These are phyloP conservation scores for Leccinum variicolor DNA, from an alignment of 768 basidiomycete genomes.

Conservation along the genomic window DNA sequence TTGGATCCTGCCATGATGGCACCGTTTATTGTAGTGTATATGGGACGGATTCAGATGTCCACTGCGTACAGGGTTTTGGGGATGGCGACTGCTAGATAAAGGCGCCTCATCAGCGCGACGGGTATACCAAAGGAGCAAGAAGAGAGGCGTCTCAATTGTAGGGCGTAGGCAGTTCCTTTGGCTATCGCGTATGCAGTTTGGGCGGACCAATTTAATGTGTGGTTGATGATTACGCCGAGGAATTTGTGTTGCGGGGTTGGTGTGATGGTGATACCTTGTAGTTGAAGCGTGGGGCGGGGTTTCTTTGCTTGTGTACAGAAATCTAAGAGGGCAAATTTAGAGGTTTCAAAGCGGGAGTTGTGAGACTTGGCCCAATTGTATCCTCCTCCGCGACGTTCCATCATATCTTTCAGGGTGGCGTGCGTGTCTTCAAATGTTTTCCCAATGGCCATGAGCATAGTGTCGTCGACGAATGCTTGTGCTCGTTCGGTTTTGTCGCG, in stretches of 20 bases:
- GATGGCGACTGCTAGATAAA: not conserved
- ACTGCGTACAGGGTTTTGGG: not conserved
- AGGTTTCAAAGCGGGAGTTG: not conserved
- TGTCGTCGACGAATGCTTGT: not conserved
- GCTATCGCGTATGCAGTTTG: not conserved
- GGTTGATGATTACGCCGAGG: not conserved
- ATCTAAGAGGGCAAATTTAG: not conserved
- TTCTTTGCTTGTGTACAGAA: not conserved
- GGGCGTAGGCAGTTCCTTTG: not conserved
- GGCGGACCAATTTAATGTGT: not conserved
- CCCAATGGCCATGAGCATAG: not conserved
- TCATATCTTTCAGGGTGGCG: not conserved
- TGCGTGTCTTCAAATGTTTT: not conserved
- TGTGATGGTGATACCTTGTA: not conserved
- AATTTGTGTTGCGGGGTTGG: not conserved
- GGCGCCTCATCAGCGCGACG: not conserved
- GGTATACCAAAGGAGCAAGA: not conserved
- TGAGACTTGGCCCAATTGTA: not conserved
- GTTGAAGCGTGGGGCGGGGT: not conserved
- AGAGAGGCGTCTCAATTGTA: not conserved
- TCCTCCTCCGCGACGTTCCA: not conserved
- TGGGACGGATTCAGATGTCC: not conserved
- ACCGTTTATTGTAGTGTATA: too few relatives aligned
- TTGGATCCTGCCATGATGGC: not conserved
- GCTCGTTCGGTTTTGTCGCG: not conserved